These are phyloP conservation scores for Suillus occidentalis DNA, from an alignment of 768 basidiomycete genomes.

Conservation along the genomic window DNA sequence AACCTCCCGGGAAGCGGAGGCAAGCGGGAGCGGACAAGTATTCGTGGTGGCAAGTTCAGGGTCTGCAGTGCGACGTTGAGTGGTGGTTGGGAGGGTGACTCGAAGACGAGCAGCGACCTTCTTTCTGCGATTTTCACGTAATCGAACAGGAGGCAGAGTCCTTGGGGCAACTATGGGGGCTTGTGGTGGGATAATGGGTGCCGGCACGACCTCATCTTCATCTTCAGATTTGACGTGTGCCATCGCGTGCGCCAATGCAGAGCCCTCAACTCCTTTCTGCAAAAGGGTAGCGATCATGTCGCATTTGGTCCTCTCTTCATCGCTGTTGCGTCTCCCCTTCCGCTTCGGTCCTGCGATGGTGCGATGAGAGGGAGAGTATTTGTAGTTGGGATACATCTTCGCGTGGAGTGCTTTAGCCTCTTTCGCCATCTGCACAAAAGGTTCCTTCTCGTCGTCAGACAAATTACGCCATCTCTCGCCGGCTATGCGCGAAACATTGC, in stretches of 20 bases:
- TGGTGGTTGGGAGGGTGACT: slow-evolving; percentile 8
- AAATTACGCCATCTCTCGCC: slow-evolving; percentile 69
- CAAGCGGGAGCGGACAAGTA: slow-evolving; percentile 2
- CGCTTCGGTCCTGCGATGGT: slow-evolving; percentile 33
- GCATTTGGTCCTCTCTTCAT: slow-evolving; percentile 40
- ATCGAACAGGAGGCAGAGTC: neutral
- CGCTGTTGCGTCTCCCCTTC: slow-evolving; percentile 31
- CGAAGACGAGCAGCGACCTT: slow-evolving; percentile 10
- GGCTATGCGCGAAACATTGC: slow-evolving; percentile 69
- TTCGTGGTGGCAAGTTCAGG: neutral
- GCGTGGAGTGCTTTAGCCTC: slow-evolving; percentile 49
- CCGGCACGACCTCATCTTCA: neutral
- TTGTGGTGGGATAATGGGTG: neutral
- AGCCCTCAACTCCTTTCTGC: slow-evolving; percentile 33
- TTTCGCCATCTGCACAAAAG: slow-evolving; percentile 49
- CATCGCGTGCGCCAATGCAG: slow-evolving; percentile 24
- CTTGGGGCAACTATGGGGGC: neutral
- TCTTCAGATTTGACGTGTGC: slow-evolving; percentile 1
- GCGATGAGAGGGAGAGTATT: slow-evolving; percentile 48
- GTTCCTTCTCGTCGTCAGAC: slow-evolving; percentile 42
- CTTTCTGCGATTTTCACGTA: slow-evolving; percentile 9
- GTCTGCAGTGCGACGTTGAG: neutral
- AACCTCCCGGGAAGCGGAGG: slow-evolving; percentile 4
- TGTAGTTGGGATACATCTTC: slow-evolving; percentile 56
- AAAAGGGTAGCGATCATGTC: slow-evolving; percentile 37